Percentiles rank a stretch among this genome's conserved stretches.
phyloP scores from a whole-genome alignment of 805 yeast genomes.

The Starmerella roubikii region DNA sequence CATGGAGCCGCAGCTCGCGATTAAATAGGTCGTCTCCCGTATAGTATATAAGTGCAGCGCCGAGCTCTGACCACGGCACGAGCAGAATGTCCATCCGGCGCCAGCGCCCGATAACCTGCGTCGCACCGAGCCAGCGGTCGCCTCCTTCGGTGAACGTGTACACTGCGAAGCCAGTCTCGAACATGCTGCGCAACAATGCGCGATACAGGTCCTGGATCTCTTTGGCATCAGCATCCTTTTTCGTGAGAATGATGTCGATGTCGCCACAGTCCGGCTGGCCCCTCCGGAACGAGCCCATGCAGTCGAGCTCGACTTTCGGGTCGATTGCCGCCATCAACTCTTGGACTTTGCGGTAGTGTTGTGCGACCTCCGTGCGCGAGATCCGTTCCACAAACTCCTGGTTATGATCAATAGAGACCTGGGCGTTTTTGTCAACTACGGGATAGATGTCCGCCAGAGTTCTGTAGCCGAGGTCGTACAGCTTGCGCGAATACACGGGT shows the following conservation, averaged over 20 bases:
- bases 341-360: conserved; percentile 30
- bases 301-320: conserved; percentile 26
- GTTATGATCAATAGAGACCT: conserved; percentile 34
- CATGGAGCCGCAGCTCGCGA: conserved; percentile 33
- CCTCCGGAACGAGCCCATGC: conserved; percentile 43
- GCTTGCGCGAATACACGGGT: conserved; percentile 28
- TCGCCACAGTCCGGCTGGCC: conserved; percentile 38
- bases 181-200: conserved; percentile 18
- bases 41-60: conserved; percentile 39
- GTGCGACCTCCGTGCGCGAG: conserved; percentile 33
- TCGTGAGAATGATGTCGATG: conserved; percentile 38
- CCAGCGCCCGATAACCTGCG: conserved; percentile 27
- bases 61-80: conserved; percentile 34
- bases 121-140: conserved; percentile 27
- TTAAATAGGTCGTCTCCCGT: conserved; percentile 44
- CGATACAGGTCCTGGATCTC: conserved; percentile 10
- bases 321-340: conserved; percentile 25
- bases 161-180: conserved; percentile 28
- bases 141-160: conserved; percentile 22
- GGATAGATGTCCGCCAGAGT: conserved; percentile 30
- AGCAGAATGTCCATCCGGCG: conserved; percentile 42
- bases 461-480: conserved; percentile 31
- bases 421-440: conserved; percentile 24
- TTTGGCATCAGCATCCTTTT: conserved; percentile 22
- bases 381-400: conserved; percentile 36